Percentiles rank a stretch among this genome's conserved stretches.
Conservation (phyloP, 1,139 yeast species). For the Geotrichum fermentans region DNA sequence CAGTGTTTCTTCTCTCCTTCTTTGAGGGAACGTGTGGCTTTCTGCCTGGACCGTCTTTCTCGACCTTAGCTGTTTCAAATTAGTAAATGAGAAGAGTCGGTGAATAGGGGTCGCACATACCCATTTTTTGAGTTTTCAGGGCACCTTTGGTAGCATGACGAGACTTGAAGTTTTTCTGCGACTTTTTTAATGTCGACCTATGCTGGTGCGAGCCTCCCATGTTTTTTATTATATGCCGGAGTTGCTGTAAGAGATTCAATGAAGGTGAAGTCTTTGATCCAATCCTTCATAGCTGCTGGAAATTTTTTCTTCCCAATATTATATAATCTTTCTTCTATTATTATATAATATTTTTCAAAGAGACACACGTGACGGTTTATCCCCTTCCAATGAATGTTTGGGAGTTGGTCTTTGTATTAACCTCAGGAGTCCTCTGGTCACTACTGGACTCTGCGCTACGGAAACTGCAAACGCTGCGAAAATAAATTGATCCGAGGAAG, state of each 20-base stretch:
- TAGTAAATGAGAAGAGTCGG: background rate
- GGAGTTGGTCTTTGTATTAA: too few relatives aligned
- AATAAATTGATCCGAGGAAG: too few relatives aligned
- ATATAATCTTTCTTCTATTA: background rate
- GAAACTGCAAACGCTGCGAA: too few relatives aligned
- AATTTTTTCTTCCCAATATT: slow-evolving; percentile 2
- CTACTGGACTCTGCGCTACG: background rate
- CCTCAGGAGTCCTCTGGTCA: too few relatives aligned
- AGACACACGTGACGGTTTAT: too few relatives aligned
- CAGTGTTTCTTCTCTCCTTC: slow-evolving; percentile 69
- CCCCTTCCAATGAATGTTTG: too few relatives aligned
- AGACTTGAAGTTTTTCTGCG: slow-evolving; percentile 85
- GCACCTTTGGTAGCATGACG: slow-evolving; percentile 90
- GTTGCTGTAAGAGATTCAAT: background rate
- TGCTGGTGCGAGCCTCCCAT: slow-evolving; percentile 50
- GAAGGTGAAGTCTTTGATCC: background rate
- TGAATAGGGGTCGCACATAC: slow-evolving; percentile 33
- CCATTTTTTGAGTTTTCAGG: slow-evolving; percentile 71
- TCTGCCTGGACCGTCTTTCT: slow-evolving; percentile 52
- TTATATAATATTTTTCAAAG: background rate
- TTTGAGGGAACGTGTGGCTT: slow-evolving; percentile 46
- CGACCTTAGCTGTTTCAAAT: slow-evolving; percentile 51
- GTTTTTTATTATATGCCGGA: background rate
- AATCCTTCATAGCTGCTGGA: background rate
- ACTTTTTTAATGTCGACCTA: slow-evolving; percentile 74